These are phyloP conservation scores for Dryas drummondii DNA, from an alignment of 306 rosid species.

Conservation along the genomic window DNA sequence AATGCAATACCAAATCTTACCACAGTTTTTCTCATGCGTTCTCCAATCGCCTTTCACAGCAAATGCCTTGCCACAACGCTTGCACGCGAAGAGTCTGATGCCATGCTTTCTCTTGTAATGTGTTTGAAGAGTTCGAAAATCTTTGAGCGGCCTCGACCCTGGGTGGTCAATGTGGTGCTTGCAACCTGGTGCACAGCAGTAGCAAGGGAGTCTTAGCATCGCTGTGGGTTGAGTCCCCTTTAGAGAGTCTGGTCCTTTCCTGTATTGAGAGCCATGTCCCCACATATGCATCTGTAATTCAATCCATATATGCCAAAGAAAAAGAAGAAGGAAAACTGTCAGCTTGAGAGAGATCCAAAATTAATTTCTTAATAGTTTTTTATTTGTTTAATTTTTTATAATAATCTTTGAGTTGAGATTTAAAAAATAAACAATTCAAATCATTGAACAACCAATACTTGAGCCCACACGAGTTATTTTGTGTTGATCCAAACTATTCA, in stretches of 20 bases:
- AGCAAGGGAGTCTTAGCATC: slow-evolving; percentile 64
- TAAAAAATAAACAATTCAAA: neutral
- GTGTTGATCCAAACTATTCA: no score
- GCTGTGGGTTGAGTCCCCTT: slow-evolving; percentile 59
- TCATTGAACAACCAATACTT: no score
- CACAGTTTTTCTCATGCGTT: slow-evolving; percentile 74
- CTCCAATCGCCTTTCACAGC: slow-evolving; percentile 78
- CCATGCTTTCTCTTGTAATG: slow-evolving; percentile 76
- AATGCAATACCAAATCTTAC: slow-evolving; percentile 56
- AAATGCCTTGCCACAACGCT: slow-evolving; percentile 53
- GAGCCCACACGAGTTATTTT: no score
- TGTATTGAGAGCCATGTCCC: slow-evolving; percentile 82
- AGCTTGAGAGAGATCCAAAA: no score
- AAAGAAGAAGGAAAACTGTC: neutral
- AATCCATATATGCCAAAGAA: neutral
- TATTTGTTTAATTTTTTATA: no score
- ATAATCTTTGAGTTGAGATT: no score
- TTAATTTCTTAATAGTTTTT: no score
- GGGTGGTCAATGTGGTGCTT: slow-evolving; percentile 72
- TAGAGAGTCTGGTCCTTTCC: slow-evolving; percentile 60
- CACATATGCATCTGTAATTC: slow-evolving; percentile 70
- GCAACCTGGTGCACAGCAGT: slow-evolving; percentile 63
- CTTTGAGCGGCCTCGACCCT: slow-evolving; percentile 55
- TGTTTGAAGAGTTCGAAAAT: slow-evolving; percentile 68
- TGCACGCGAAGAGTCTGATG: slow-evolving; percentile 51